Evolutionary conservation across 305 asterid species (phyloP).

Genomic region (Rubia peregrina): DNA sequence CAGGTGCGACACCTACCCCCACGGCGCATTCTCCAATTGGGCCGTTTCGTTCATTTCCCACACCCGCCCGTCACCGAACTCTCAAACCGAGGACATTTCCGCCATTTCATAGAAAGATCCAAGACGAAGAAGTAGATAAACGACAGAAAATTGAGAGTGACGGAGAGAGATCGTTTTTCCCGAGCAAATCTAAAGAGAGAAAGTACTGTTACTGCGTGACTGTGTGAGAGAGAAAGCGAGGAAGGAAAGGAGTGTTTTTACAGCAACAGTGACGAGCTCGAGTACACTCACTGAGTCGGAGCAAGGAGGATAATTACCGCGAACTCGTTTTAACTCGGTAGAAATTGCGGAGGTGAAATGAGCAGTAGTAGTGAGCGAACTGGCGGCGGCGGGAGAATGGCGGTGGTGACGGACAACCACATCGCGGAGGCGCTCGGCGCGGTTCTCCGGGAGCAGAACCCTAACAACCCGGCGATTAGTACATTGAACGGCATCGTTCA

Average conservation of each 20-base stretch:
- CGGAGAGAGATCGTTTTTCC: conserved; percentile 9
- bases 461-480: conserved; percentile 28
- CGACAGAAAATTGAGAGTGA: conserved; percentile 17
- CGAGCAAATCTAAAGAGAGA: conserved; percentile 2
- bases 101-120: conserved; percentile 21
- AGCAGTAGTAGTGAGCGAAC: conserved; percentile 31
- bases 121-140: not conserved
- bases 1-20: not conserved
- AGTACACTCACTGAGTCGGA: conserved; percentile 16
- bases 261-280: conserved; percentile 6
- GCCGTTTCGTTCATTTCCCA: not conserved
- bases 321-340: not conserved
- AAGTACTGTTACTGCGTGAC: conserved; percentile 8
- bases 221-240: conserved; percentile 16
- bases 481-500: conserved; percentile 50
- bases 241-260: not conserved
- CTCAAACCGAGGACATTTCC: conserved; percentile 12
- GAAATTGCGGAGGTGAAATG: conserved; percentile 23
- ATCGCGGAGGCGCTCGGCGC: conserved; percentile 50
- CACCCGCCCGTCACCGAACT: not conserved
- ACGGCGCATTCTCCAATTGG: conserved; percentile 7
- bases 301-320: not conserved
- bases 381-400: conserved; percentile 12
- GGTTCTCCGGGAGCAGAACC: conserved; percentile 41
- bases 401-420: conserved; percentile 49